These are phyloP conservation scores for Clonostachys solani DNA, from an alignment of 2,329 filamentous ascomycete species.

Conservation along the genomic window DNA sequence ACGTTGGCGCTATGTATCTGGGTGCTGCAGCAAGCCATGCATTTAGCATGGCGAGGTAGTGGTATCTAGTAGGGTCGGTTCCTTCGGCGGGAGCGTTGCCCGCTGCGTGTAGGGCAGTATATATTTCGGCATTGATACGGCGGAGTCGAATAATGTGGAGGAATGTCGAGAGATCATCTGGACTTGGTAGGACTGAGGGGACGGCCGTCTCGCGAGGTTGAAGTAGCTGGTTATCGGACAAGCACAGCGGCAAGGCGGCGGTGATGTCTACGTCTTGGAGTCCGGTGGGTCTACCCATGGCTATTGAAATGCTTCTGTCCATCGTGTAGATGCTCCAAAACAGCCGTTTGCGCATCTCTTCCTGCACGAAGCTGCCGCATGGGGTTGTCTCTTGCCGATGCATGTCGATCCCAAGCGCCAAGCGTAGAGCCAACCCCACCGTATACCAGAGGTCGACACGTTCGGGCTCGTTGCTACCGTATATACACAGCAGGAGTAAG, in stretches of 20 bases:
- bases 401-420: constrained; percentile 13
- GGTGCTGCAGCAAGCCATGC: constrained; percentile 15
- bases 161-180: constrained; percentile 13
- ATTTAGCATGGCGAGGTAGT: constrained; percentile 6
- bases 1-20: constrained; percentile 11
- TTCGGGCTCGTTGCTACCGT: constrained; percentile 16
- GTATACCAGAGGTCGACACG: constrained; percentile 16
- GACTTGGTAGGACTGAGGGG: constrained; percentile 1
- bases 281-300: constrained; percentile 13
- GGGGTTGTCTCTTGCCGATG: constrained; percentile 4
- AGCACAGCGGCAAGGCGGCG: constrained; percentile 4
- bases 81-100: neutral
- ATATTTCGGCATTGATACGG: constrained; percentile 13
- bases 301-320: constrained; percentile 15
- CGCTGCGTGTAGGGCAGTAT: constrained; percentile 10
- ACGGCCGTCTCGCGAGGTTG: neutral
- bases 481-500: constrained; percentile 14
- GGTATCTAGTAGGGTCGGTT: neutral
- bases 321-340: constrained; percentile 21
- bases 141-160: constrained; percentile 16
- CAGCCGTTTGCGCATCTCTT: constrained; percentile 17
- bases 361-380: neutral
- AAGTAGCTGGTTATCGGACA: neutral
- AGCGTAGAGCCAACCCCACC: constrained; percentile 10
- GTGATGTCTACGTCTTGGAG: constrained; percentile 15